phyloP scores from a whole-genome alignment of 2,329 filamentous ascomycete species.

The Neurospora sp. region DNA sequence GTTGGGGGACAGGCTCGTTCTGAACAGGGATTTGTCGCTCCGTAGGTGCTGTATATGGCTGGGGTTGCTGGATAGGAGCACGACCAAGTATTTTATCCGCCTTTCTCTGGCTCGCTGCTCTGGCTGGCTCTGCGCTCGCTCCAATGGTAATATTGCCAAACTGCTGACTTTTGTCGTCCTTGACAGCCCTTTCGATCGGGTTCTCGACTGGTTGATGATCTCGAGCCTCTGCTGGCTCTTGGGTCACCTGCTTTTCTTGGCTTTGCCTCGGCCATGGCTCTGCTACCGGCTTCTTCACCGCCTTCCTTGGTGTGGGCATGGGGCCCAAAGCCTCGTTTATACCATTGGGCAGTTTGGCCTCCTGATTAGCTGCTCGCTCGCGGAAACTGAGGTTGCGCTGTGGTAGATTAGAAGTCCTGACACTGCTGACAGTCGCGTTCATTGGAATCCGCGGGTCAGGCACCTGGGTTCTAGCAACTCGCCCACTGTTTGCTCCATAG shows the following conservation, averaged over 20 bases:
- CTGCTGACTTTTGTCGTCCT: not conserved
- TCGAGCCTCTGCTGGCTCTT: not conserved
- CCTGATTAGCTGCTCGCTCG: conserved; percentile 42
- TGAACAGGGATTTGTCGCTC: conserved; percentile 2
- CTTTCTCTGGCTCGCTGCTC: conserved; percentile 16
- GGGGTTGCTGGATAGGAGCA: conserved; percentile 4
- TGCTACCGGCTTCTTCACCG: not conserved
- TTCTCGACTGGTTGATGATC: conserved; percentile 1
- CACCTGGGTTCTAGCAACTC: conserved; percentile 18
- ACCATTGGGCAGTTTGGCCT: conserved; percentile 26
- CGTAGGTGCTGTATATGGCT: not conserved
- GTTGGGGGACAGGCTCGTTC: conserved; percentile 4
- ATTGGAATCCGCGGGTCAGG: conserved; percentile 19
- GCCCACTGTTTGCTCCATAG: conserved; percentile 19
- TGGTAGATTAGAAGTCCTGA: conserved; percentile 27
- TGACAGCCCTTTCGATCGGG: not conserved
- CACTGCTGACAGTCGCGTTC: conserved; percentile 16
- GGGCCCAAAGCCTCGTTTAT: conserved; percentile 9
- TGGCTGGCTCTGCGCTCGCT: conserved; percentile 17
- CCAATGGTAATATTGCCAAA: not conserved
- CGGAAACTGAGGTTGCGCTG: conserved; percentile 50
- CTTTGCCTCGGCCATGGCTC: not conserved
- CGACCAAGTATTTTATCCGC: conserved; percentile 15
- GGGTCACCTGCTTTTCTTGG: not conserved
- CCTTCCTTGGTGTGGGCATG: not conserved